Base-by-base conservation (phyloP, 148 eudicot genomes). In the Rhododendron griersonianum region DNA sequence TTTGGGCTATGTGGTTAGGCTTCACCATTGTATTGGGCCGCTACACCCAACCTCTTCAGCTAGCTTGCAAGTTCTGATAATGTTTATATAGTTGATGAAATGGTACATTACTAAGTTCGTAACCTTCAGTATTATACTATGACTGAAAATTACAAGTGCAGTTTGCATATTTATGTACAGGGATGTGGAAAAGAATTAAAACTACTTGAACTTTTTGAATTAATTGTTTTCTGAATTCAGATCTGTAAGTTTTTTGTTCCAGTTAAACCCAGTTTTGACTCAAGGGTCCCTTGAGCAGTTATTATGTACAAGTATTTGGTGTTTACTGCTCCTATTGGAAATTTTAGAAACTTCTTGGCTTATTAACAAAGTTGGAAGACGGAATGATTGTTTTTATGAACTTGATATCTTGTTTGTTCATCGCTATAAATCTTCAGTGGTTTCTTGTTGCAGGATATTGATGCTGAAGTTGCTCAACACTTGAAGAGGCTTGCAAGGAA, bases 401-500 rank as follows among this genome's bases (percentile, higher is more conserved):
- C n/a, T 71, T 85, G 67, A 19, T 47, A 53, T 28, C 45, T 59
- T 25, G 50, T 30, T 35, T 85, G 39, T 63, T 86, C 75, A 48
- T 18, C 35, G 9, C 57, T 30, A 33, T 78, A 57, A 83, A 77
- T 69, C 79, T 83, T 79, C 23, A 16, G 30, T 48, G 50, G 37
- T 21, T 63, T 85, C 37, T 30, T 6, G 10, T 86, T 89, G 91
- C 84, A 95, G 98, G 99, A 93, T 75, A 88, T 95, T 84, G 99
- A 97, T 84, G 89, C 95, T 90, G 99, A 97, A 87, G 80, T 97
- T 85, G 93, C 95, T 76, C 98, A 92, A 84, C 93, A 93, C 89
- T 84, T 97, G 91, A 97, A 93, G 91, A 91, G 99, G 92, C 98
- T 97, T 88, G 92, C 96, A 19, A 90, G 99, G 81, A 95, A 94